Conservation (phyloP, 176 grass and related monocot species). For the Eleusine coracana region DNA sequence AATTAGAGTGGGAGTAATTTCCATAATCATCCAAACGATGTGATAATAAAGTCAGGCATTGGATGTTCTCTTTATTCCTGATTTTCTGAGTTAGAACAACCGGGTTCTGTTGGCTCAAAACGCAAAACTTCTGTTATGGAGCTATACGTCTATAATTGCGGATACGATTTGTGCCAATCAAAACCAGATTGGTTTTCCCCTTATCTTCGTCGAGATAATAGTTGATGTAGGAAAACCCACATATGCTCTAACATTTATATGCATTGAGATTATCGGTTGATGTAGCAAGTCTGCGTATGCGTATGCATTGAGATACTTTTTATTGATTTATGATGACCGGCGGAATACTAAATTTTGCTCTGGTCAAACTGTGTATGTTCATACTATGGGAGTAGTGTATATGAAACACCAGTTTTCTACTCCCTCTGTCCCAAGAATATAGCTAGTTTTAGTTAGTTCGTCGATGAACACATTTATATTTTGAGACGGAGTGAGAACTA, state of each 20-base stretch:
- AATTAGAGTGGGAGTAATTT: constrained; percentile 11
- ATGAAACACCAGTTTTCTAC: not conserved
- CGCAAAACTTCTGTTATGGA: not conserved
- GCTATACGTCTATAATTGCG: not conserved
- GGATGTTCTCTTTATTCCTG: constrained; percentile 15
- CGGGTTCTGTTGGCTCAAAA: not conserved
- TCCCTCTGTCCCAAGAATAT: too few relatives aligned
- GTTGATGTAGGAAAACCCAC: not conserved
- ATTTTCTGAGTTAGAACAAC: not conserved
- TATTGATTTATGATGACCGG: not conserved
- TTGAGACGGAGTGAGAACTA: too few relatives aligned
- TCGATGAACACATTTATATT: too few relatives aligned
- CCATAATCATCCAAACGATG: not conserved
- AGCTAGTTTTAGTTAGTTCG: too few relatives aligned
- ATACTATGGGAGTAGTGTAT: not conserved
- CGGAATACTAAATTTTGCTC: not conserved
- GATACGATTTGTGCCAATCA: not conserved
- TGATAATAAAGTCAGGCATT: constrained; percentile 38
- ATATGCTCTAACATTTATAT: too few relatives aligned
- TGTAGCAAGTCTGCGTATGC: not conserved
- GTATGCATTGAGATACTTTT: not conserved
- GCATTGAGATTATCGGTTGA: not conserved
- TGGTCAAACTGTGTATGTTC: not conserved
- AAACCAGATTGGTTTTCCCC: not conserved
- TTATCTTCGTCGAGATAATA: not conserved